Base-by-base conservation (phyloP, 75 land plant species). In the Ceratopteris richardii region DNA sequence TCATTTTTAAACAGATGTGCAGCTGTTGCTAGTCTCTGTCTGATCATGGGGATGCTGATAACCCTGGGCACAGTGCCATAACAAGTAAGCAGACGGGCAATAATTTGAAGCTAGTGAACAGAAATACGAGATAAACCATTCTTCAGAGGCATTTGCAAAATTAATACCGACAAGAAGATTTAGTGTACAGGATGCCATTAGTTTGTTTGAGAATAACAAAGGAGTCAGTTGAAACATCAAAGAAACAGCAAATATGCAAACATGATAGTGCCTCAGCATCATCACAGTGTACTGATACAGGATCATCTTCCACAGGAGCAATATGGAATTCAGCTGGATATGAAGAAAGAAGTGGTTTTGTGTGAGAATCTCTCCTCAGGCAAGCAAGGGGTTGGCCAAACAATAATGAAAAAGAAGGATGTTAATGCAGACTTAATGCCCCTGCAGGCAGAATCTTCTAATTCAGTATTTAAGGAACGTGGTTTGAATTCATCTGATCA, bases 161-260 rank as follows among this genome's bases (percentile, higher is more conserved):
- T 18, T 17, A 46, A 14, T 17, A 46, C 14, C 18, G 17, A 14
- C 50, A 4, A 46, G 61, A 23, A 80, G 81, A 42, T 67, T 87
- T 61, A 78, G 82, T 65, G 91, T 87, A 52, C 81, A 87, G 65
- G 91, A 83, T 77, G 84, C 87, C 41, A 80, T 87, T 12, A 77
- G 46, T 70, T 74, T 87, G 40, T 87, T 87, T 68, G 91, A 87
- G 62, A 72, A 73, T 61, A 87, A 80, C 30, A 54, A 30, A n/a
- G 29, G 57, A 54, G 18, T 54, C 57, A 4, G 27, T 46, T 46
- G 50, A 46, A 18, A 16, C 51, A 10, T 9, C 31, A 39, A 44
- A 22, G 31, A 63, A 19, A 31, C 21, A 17, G 22, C 22, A n/a
- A 4, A 18, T 5, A 2, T 5, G 50, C 2, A 46, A 46, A 21